Conservation (phyloP, 805 yeast species). For the Pichia cabralensis region DNA sequence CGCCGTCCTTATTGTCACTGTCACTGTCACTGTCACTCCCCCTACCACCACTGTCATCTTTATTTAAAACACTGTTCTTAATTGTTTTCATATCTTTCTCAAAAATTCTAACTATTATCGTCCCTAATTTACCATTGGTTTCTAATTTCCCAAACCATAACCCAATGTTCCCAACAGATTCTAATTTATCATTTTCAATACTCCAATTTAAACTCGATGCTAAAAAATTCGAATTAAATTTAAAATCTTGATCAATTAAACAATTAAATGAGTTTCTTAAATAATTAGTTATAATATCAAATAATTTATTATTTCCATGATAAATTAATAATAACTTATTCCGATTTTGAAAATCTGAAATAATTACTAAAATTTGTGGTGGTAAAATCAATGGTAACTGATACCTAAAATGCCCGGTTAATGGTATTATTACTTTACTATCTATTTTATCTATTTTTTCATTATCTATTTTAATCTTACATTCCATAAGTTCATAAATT, state of each 20-base stretch:
- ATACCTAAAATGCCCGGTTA: conserved; percentile 23
- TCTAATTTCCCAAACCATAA: conserved; percentile 17
- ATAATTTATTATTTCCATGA: conserved; percentile 16
- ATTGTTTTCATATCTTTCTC: conserved; percentile 17
- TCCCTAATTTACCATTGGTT: conserved; percentile 13
- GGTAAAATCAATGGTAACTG: conserved; percentile 19
- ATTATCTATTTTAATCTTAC: conserved; percentile 17
- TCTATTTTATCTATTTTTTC: too few species aligned
- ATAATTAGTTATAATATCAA: conserved; percentile 13
- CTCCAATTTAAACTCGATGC: conserved; percentile 8
- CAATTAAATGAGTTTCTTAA: conserved; percentile 18
- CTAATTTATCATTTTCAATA: conserved; percentile 2
- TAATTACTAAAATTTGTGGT: conserved; percentile 20
- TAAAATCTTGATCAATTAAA: conserved; percentile 12
- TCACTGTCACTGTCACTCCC: too few species aligned
- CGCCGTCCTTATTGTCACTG: background rate
- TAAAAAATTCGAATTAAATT: conserved; percentile 2
- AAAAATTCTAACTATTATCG: conserved; percentile 19
- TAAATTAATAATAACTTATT: conserved; percentile 6
- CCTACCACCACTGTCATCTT: too few species aligned
- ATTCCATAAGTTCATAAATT: conserved; percentile 14
- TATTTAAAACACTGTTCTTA: background rate
- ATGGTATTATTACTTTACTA: too few species aligned
- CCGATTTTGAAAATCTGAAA: conserved; percentile 10
- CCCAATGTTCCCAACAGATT: conserved; percentile 3